These are phyloP conservation scores for Viola pubescens DNA, from an alignment of 441 rosid species.

Conservation along the genomic window DNA sequence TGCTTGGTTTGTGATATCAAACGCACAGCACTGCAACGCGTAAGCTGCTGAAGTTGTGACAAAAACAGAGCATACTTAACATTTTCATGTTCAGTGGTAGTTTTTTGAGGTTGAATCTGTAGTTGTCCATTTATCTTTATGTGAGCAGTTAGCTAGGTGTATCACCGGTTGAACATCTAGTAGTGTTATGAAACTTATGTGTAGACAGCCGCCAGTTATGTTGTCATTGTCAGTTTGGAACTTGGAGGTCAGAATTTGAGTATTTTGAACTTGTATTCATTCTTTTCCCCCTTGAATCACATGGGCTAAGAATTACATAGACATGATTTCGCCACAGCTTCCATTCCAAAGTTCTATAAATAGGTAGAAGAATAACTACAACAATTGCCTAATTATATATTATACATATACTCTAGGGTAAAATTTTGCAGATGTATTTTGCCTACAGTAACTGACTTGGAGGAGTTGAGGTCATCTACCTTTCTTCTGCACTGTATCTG, in stretches of 20 bases:
- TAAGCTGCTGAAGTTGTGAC: not conserved
- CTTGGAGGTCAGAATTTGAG: not conserved
- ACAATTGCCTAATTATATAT: not conserved
- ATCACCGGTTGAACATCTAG: not conserved
- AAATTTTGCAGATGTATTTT: not conserved
- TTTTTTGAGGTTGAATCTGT: not conserved
- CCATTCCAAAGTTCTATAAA: too few species aligned
- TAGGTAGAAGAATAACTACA: not conserved
- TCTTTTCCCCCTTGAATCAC: not conserved
- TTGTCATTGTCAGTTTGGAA: not conserved
- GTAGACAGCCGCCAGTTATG: not conserved
- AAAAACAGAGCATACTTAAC: too few species aligned
- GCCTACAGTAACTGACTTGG: not conserved
- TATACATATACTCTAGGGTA: not conserved
- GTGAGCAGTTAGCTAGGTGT: not conserved
- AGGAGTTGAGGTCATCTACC: slow-evolving; percentile 20
- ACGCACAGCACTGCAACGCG: slow-evolving; percentile 36
- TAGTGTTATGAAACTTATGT: not conserved
- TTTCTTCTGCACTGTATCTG: slow-evolving; percentile 68
- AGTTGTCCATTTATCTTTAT: not conserved
- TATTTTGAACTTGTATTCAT: not conserved
- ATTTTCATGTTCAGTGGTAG: not conserved
- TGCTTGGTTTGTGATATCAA: slow-evolving; percentile 45
- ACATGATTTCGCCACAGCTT: too few species aligned
- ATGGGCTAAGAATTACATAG: not conserved